A percentile compares a stretch with the other conserved stretches of the same genome.
These are phyloP conservation scores for Pilasporangium apinafurcum DNA, from an alignment of 352 stramenopile species.

Conservation along the genomic window DNA sequence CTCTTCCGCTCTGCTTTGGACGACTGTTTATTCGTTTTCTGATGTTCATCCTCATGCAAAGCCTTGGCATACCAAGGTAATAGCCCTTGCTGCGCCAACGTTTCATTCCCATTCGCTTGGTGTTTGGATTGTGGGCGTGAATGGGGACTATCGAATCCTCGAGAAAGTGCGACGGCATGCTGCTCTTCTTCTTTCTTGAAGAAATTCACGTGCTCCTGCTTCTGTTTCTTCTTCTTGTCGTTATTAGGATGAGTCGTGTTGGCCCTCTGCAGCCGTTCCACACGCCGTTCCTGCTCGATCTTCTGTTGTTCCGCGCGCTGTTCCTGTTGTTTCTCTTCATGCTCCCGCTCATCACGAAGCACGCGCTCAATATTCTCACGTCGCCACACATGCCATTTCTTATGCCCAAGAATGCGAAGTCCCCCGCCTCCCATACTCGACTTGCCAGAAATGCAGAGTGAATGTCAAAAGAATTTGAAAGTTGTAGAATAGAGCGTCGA, in stretches of 20 bases:
- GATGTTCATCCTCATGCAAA: conserved; percentile 7
- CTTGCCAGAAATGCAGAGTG: too few relatives aligned
- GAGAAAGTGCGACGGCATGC: not conserved
- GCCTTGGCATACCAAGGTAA: conserved; percentile 30
- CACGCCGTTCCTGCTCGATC: conserved; percentile 29
- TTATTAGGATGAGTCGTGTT: too few relatives aligned
- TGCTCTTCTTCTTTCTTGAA: conserved; percentile 19
- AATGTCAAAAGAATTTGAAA: too few relatives aligned
- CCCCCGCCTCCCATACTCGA: conserved; percentile 60
- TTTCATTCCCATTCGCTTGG: conserved; percentile 9
- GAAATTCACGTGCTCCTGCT: conserved; percentile 23
- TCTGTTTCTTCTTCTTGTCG: too few relatives aligned
- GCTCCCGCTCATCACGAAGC: conserved; percentile 43
- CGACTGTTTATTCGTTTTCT: conserved; percentile 3
- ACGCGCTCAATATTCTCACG: conserved; percentile 81
- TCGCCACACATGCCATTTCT: conserved; percentile 85
- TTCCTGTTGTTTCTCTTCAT: conserved; percentile 30
- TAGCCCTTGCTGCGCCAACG: conserved; percentile 13
- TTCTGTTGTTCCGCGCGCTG: conserved; percentile 14
- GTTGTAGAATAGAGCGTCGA: too few relatives aligned
- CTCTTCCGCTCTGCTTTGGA: conserved; percentile 26
- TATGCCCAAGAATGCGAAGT: conserved; percentile 62
- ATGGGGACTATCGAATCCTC: too few relatives aligned
- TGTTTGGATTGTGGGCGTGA: not conserved
- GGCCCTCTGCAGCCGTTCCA: conserved; percentile 21